These are phyloP conservation scores for Huntiella moniliformis DNA, from an alignment of 2,329 filamentous ascomycete genomes.

Conservation along the genomic window DNA sequence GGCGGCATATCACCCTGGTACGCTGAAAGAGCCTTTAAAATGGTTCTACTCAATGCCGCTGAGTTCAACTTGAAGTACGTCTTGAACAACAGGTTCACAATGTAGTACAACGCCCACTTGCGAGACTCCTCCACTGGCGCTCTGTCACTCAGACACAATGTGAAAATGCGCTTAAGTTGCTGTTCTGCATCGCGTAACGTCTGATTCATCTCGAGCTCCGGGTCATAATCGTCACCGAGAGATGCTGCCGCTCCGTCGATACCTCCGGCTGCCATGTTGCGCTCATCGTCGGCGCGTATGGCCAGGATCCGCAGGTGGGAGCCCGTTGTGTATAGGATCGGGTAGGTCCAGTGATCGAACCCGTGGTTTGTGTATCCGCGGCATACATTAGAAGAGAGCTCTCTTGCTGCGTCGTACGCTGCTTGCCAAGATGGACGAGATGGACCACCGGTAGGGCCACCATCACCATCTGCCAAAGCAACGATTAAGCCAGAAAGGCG, in stretches of 20 bases:
- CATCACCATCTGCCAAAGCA: slow-evolving; percentile 36
- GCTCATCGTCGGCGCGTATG: slow-evolving; percentile 69
- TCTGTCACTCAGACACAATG: slow-evolving; percentile 72
- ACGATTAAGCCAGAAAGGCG: slow-evolving; percentile 59
- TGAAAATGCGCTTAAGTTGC: slow-evolving; percentile 81
- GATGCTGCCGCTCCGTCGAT: slow-evolving; percentile 25
- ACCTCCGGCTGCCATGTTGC: slow-evolving; percentile 20
- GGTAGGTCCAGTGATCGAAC: slow-evolving; percentile 82
- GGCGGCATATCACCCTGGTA: slow-evolving; percentile 63
- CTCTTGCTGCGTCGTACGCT: slow-evolving; percentile 79
- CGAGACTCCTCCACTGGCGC: slow-evolving; percentile 71
- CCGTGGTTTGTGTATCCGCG: slow-evolving; percentile 59
- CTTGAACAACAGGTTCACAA: slow-evolving; percentile 90
- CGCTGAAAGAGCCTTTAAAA: slow-evolving; percentile 66
- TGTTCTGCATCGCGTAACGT: slow-evolving; percentile 82
- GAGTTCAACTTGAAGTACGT: slow-evolving; percentile 95
- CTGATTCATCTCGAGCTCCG: slow-evolving; percentile 57
- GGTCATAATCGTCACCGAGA: slow-evolving; percentile 53
- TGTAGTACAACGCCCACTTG: slow-evolving; percentile 96
- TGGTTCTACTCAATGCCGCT: slow-evolving; percentile 73
- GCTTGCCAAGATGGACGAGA: slow-evolving; percentile 37
- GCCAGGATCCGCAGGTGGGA: slow-evolving; percentile 78
- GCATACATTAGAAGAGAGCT: slow-evolving; percentile 56
- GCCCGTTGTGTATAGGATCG: slow-evolving; percentile 70
- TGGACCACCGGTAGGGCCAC: slow-evolving; percentile 15